Evolutionary conservation across 2,329 filamentous ascomycete genomes (phyloP).

Genomic region (Colletotrichum cereale): DNA sequence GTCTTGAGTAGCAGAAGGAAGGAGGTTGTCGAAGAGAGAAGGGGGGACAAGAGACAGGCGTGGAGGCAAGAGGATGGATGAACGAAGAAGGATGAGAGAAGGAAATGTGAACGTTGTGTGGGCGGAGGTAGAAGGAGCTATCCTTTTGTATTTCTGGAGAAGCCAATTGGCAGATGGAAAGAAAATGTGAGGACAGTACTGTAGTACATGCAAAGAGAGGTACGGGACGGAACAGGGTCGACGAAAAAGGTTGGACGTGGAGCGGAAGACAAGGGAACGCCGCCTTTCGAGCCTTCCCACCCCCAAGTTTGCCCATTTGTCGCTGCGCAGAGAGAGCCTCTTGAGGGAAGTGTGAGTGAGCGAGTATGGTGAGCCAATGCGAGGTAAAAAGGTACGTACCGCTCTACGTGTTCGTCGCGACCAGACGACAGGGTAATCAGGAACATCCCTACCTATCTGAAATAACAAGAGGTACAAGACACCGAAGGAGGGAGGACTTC

Average conservation of each 20-base stretch:
- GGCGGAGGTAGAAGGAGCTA: constrained; percentile 28
- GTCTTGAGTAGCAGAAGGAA: constrained; percentile 1
- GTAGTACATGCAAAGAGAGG: constrained; percentile 23
- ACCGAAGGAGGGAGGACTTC: background rate
- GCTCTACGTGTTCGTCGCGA: background rate
- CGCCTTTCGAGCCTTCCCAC: constrained; percentile 27
- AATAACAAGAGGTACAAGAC: background rate
- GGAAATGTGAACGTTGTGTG: background rate
- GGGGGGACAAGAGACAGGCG: background rate
- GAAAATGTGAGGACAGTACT: constrained; percentile 29
- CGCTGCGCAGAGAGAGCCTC: constrained; percentile 29
- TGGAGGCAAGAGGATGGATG: constrained; percentile 18
- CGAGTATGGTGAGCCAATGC: background rate
- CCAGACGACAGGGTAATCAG: background rate
- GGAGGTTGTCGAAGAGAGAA: constrained; percentile 15
- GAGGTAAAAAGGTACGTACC: background rate
- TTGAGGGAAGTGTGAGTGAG: background rate
- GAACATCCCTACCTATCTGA: constrained; percentile 7
- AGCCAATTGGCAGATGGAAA: constrained; percentile 39
- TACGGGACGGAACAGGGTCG: constrained; percentile 36
- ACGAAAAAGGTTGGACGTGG: constrained; percentile 25
- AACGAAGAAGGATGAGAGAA: background rate
- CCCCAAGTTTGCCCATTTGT: constrained; percentile 26
- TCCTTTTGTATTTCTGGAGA: constrained; percentile 34
- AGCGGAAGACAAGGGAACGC: constrained; percentile 42